A percentile compares a stretch with the other conserved stretches of the same genome.
These are phyloP conservation scores for Nephelium lappaceum DNA, from an alignment of 345 rosid species.

Conservation along the genomic window DNA sequence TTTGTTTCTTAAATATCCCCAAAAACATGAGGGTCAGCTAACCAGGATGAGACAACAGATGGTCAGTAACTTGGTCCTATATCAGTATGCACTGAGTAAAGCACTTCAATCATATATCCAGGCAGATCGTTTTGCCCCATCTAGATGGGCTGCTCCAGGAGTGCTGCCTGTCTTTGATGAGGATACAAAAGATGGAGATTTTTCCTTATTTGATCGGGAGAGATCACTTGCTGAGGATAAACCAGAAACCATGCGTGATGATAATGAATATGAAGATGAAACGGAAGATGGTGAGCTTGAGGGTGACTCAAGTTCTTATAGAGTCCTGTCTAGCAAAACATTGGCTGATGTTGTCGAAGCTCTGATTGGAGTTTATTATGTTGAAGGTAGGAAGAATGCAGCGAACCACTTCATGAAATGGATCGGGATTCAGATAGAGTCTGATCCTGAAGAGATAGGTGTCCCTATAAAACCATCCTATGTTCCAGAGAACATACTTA, in stretches of 20 bases:
- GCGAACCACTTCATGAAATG: constrained; percentile 97
- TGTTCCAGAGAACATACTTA: constrained; percentile 76
- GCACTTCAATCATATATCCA: constrained; percentile 96
- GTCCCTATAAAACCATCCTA: constrained; percentile 37
- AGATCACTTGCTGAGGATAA: constrained; percentile 39
- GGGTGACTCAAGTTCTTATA: constrained; percentile 86
- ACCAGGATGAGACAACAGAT: constrained; percentile 98
- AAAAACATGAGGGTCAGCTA: constrained; percentile 98
- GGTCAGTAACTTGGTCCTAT: constrained; percentile 97
- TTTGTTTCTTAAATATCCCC: constrained; percentile 93
- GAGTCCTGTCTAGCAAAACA: constrained; percentile 97
- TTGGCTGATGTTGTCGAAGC: constrained; percentile 99
- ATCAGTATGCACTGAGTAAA: constrained; percentile 74
- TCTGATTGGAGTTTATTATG: constrained; percentile 94
- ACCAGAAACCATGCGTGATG: constrained; percentile 24
- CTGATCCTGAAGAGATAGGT: constrained; percentile 65
- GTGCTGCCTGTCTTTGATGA: constrained; percentile 95
- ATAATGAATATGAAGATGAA: constrained; percentile 56
- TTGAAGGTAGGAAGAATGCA: constrained; percentile 83
- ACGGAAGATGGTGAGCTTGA: constrained; percentile 97
- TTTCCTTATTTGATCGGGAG: constrained; percentile 68
- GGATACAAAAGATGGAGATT: constrained; percentile 85
- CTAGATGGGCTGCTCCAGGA: constrained; percentile 99
- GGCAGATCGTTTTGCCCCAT: constrained; percentile 99
- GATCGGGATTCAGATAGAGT: constrained; percentile 87